Base-by-base conservation (phyloP, 2,329 filamentous ascomycete genomes). In the Cladophialophora carrionii region DNA sequence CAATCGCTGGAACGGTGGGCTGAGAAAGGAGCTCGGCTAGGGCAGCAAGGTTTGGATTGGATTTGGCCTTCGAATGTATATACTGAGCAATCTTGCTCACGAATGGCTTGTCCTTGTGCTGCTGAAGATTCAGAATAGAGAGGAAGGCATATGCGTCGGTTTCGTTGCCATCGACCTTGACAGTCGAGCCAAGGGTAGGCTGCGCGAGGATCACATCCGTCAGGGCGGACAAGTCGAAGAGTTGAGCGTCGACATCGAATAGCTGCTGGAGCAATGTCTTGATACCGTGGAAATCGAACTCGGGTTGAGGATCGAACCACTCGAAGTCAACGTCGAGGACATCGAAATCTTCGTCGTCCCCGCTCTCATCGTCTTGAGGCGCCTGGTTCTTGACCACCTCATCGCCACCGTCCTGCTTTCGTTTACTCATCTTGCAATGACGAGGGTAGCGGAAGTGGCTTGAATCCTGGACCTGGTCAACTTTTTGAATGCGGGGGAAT, bases 241-340 rank as follows among this genome's bases (percentile, higher is more conserved):
- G 83, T 66, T 89, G 85, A 54, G 90, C 85, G 79, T 99, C 95
- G 61, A 90, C 87, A 77, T 98, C 95, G 77, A 99, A 88, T 49
- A 99, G 87, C 78, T 99, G 95, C 66, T 94, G 90, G 65, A 97
- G 79, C 7, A 99, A 87, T 9, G 87, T 89, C 78, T 97, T 97
- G 72, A 96, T 86, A 64, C 95, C 95, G 79, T 98, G 94, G 78
- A 98, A 98, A 78, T 99, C 95, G 72, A 96, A 85, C 7, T 90
- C 87, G 1, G 90, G 84, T 72, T 95, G 89, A 68, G 94, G 96
- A 79, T 97, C 96, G 81, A 98, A 99, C 90, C 92, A 98, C 81
- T 99, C 95, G 74, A 99, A 99, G 71, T 98, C 94, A 64, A 98
- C 92, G 75, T 98, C 89, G 70, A 99, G 87, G 77, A 94, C 90